A percentile compares a stretch with the other conserved stretches of the same genome.
phyloP scores from a whole-genome alignment of 2,329 filamentous ascomycete genomes.

The Sphaerostilbella broomeana region DNA sequence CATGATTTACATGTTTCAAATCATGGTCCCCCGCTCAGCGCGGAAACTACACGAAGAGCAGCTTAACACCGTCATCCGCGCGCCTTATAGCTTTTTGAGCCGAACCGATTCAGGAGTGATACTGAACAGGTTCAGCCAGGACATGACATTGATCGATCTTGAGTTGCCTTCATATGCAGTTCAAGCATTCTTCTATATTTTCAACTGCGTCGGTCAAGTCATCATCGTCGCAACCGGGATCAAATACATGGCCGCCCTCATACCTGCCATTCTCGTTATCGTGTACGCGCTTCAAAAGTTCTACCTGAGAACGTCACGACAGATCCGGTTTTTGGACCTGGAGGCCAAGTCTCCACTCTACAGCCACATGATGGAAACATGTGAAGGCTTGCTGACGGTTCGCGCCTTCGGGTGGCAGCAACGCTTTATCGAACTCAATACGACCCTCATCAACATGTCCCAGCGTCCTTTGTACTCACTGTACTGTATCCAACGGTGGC shows the following conservation, averaged over 20 bases:
- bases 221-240: slow-evolving; percentile 11
- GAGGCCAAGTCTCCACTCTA: slow-evolving; percentile 31
- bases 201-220: slow-evolving; percentile 21
- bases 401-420: slow-evolving; percentile 48
- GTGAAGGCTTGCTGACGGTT: slow-evolving; percentile 40
- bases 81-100: no score
- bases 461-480: slow-evolving; percentile 50
- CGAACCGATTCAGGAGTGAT: no score
- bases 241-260: slow-evolving; percentile 5
- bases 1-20: no score
- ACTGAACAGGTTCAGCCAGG: no score
- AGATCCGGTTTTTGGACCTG: slow-evolving; percentile 31
- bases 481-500: slow-evolving; percentile 48
- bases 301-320: slow-evolving; percentile 20
- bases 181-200: no score
- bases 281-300: slow-evolving; percentile 13
- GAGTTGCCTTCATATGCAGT: no score
- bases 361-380: slow-evolving; percentile 35
- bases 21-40: no score
- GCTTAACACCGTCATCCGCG: no score
- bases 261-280: slow-evolving; percentile 10
- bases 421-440: slow-evolving; percentile 35
- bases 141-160: no score
- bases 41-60: no score
- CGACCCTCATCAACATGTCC: slow-evolving; percentile 41